Conservation (phyloP, 176 grass and related monocot species). For the Eleusine coracana region DNA sequence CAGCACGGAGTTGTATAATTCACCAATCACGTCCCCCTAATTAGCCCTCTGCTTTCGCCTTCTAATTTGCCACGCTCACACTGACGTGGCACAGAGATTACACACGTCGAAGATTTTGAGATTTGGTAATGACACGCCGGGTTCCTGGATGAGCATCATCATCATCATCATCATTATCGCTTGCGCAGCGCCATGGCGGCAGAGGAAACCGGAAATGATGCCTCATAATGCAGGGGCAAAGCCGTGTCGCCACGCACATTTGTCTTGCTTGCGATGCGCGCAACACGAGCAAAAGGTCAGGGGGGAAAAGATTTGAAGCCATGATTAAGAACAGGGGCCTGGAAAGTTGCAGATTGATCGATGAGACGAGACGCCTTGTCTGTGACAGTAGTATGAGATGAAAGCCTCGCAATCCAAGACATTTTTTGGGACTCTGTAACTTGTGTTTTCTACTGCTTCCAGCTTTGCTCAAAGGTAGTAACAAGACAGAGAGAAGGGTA, state of each 20-base stretch:
- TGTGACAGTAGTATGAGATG: background rate
- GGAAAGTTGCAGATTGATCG: background rate
- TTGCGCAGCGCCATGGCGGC: background rate
- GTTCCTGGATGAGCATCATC: too few species aligned
- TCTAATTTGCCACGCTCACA: background rate
- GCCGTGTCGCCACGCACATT: background rate
- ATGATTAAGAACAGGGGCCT: background rate
- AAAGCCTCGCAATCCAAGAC: background rate
- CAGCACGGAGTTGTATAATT: background rate
- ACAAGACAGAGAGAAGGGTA: background rate
- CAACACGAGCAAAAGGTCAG: background rate
- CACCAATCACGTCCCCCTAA: background rate
- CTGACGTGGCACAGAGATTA: background rate
- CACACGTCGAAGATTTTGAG: background rate
- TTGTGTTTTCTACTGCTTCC: background rate
- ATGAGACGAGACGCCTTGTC: background rate
- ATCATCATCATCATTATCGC: background rate
- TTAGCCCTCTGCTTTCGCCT: background rate
- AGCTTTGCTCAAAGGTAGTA: background rate
- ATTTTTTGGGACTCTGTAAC: background rate
- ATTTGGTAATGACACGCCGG: background rate
- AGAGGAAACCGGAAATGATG: background rate
- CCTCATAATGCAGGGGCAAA: background rate
- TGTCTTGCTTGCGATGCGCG: background rate
- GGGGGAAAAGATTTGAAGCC: background rate